Conservation (phyloP, 2,329 filamentous ascomycete species). For the Cladosporium phlei region DNA sequence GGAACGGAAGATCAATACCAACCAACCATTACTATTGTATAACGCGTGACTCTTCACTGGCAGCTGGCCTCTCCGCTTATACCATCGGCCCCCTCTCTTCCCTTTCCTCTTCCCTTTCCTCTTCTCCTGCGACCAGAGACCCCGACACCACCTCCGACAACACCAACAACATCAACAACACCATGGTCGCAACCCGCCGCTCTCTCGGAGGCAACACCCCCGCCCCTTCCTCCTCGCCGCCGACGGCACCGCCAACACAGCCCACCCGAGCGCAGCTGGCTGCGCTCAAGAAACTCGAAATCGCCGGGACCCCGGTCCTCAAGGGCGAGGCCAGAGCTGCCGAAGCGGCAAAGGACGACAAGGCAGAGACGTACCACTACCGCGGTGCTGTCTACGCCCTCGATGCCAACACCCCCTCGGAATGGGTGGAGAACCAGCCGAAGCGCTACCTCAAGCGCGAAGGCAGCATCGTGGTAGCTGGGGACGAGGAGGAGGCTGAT, state of each 20-base stretch:
- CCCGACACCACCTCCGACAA: not conserved
- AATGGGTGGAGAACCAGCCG: constrained; percentile 14
- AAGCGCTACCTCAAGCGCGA: constrained; percentile 13
- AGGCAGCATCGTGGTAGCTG: not conserved
- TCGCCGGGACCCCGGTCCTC: constrained; percentile 8
- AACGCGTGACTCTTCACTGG: too few species aligned
- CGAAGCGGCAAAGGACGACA: not conserved
- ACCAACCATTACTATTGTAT: too few species aligned
- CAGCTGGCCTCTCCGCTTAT: too few species aligned
- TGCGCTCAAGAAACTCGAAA: constrained; percentile 8
- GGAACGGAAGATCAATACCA: too few species aligned
- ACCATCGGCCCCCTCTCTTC: not conserved
- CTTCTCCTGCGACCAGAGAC: too few species aligned
- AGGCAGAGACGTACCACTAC: constrained; percentile 13
- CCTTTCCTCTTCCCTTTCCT: too few species aligned
- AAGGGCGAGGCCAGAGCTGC: constrained; percentile 12
- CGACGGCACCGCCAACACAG: not conserved
- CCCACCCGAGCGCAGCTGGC: constrained; percentile 2
- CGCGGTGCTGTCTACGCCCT: constrained; percentile 11
- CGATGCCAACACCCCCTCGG: constrained; percentile 10
- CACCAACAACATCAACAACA: not conserved
- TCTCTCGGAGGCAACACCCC: constrained; percentile 3
- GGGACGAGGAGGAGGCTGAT: not conserved
- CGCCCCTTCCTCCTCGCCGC: not conserved
- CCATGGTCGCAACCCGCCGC: constrained; percentile 10